These are phyloP conservation scores for Allium cepa DNA, from an alignment of 106 monocot genomes.

Conservation along the genomic window DNA sequence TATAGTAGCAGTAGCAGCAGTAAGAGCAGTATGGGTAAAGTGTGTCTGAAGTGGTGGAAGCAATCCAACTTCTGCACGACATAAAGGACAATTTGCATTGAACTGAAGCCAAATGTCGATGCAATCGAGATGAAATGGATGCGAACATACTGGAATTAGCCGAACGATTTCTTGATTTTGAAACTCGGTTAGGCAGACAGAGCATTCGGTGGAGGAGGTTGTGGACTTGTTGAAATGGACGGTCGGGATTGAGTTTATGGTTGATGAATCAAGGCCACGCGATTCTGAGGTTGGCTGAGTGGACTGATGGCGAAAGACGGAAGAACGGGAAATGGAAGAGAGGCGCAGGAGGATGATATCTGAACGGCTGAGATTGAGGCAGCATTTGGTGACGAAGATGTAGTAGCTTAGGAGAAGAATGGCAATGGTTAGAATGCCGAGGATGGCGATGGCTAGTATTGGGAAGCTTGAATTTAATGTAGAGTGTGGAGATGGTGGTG, in stretches of 20 bases:
- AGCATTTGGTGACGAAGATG: conserved; percentile 36
- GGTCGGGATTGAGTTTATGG: conserved; percentile 35
- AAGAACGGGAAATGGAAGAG: background rate
- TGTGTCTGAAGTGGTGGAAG: background rate
- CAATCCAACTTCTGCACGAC: conserved; percentile 27
- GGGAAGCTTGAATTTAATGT: conserved; percentile 8
- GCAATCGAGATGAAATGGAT: conserved; percentile 78
- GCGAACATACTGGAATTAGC: conserved; percentile 50
- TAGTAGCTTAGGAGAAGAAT: conserved; percentile 42
- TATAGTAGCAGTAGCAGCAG: no score
- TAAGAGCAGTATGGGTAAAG: no score
- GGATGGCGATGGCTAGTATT: conserved; percentile 21
- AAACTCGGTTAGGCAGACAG: conserved; percentile 63
- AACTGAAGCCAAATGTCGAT: conserved; percentile 67
- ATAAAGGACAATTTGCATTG: conserved; percentile 63
- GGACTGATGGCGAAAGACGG: background rate
- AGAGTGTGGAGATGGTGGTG: conserved; percentile 5
- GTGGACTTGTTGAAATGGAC: background rate
- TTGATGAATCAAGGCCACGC: conserved; percentile 18
- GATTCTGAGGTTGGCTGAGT: background rate
- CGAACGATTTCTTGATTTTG: conserved; percentile 39
- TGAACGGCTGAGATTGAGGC: conserved; percentile 18
- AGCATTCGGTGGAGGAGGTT: conserved; percentile 25
- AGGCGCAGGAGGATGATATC: conserved; percentile 7
- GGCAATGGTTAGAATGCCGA: conserved; percentile 32